Percentiles rank a stretch among this genome's conserved stretches.
Conservation (phyloP, 495 filamentous ascomycete species). For the Daldinia bambusicola region DNA sequence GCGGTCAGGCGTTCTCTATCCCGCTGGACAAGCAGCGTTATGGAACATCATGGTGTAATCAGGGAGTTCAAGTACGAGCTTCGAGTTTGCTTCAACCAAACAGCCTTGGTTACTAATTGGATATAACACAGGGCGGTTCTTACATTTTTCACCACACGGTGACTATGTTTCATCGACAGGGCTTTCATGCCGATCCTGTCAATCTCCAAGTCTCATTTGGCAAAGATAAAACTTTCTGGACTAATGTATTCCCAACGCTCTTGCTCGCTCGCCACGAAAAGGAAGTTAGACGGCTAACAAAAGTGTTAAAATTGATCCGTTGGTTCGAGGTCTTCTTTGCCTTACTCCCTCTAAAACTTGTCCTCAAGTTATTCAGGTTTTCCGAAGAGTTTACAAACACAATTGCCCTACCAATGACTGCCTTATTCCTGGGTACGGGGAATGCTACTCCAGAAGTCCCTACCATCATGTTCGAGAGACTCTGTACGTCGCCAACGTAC, state of each 20-base stretch:
- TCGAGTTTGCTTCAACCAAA: background rate
- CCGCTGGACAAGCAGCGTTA: slow-evolving; percentile 71
- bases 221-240: slow-evolving; percentile 81
- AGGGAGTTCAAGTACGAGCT: slow-evolving; percentile 68
- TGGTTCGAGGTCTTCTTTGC: slow-evolving; percentile 77
- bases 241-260: slow-evolving; percentile 79
- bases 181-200: slow-evolving; percentile 73
- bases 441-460: slow-evolving; percentile 84
- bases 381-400: slow-evolving; percentile 77
- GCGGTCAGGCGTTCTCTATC: slow-evolving; percentile 86
- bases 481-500: slow-evolving; percentile 79
- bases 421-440: slow-evolving; percentile 81
- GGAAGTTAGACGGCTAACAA: slow-evolving; percentile 74
- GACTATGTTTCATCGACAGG: slow-evolving; percentile 77
- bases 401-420: slow-evolving; percentile 76
- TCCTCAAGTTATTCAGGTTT: slow-evolving; percentile 77
- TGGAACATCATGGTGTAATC: slow-evolving; percentile 81
- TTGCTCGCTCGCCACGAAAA: slow-evolving; percentile 69
- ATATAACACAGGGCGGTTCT: slow-evolving; percentile 70
- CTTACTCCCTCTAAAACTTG: slow-evolving; percentile 74
- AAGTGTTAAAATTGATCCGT: slow-evolving; percentile 73
- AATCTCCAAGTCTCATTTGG: slow-evolving; percentile 84
- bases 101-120: background rate
- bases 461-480: slow-evolving; percentile 75
- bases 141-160: slow-evolving; percentile 84